Conservation (phyloP, 352 stramenopile genomes). For the Phytophthora pisi region DNA sequence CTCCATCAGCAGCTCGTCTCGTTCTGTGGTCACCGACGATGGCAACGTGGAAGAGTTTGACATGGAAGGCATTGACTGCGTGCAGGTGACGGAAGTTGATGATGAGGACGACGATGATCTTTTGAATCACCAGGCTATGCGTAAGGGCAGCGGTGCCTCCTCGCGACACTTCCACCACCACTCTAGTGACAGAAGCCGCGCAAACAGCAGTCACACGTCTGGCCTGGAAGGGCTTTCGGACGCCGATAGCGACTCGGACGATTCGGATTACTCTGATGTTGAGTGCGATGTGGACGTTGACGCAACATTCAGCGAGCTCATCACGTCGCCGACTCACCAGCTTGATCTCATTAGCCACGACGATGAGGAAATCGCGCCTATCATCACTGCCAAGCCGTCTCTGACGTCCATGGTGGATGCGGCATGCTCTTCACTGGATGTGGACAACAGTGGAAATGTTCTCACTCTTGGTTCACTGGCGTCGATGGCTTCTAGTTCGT, state of each 20-base stretch:
- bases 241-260: constrained; percentile 54
- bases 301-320: constrained; percentile 86
- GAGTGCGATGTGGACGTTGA: constrained; percentile 88
- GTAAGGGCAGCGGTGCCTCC: constrained; percentile 42
- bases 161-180: constrained; percentile 46
- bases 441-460: constrained; percentile 27
- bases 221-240: constrained; percentile 34
- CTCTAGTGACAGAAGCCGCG: constrained; percentile 34
- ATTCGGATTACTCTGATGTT: constrained; percentile 84
- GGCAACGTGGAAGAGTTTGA: constrained; percentile 59
- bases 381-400: constrained; percentile 29
- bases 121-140: constrained; percentile 37
- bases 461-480: constrained; percentile 28
- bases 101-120: constrained; percentile 76
- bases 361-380: constrained; percentile 71
- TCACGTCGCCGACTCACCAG: constrained; percentile 54
- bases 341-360: constrained; percentile 64
- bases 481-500: constrained; percentile 33
- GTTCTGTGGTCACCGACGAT: constrained; percentile 43
- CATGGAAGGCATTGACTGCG: constrained; percentile 79
- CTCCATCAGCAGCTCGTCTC: constrained; percentile 58
- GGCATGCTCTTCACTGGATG: constrained; percentile 41
- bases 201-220: constrained; percentile 41
- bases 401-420: constrained; percentile 32
- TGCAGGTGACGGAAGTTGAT: constrained; percentile 76